These are phyloP conservation scores for Thielaviopsis cerberus DNA, from an alignment of 2,329 filamentous ascomycete genomes.

Conservation along the genomic window DNA sequence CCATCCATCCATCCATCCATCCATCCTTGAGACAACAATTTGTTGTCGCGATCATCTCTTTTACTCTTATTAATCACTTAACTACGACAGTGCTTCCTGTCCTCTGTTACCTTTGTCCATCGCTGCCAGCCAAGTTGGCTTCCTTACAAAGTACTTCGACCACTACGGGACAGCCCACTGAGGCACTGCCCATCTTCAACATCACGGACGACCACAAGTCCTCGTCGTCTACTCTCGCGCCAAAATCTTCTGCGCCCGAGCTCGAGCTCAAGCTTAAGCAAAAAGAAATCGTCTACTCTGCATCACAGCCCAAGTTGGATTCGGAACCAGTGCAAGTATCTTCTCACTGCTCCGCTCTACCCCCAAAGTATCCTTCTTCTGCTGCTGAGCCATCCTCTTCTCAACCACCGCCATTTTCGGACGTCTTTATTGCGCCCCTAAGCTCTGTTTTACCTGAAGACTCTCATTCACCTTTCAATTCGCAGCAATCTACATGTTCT, in stretches of 20 bases:
- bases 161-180: slow-evolving; percentile 7
- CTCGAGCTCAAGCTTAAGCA: slow-evolving; percentile 4
- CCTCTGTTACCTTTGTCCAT: not conserved
- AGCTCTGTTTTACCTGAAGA: slow-evolving; percentile 18
- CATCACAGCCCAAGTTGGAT: not conserved
- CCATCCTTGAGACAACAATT: not conserved
- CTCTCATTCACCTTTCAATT: not conserved
- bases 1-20: not conserved
- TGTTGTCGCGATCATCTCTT: not conserved
- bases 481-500: not conserved
- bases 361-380: slow-evolving; percentile 40
- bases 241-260: slow-evolving; percentile 3
- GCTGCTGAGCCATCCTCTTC: slow-evolving; percentile 34
- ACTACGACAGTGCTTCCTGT: not conserved
- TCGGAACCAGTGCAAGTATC: slow-evolving; percentile 1
- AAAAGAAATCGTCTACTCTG: not conserved
- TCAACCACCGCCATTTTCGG: slow-evolving; percentile 38
- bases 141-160: slow-evolving; percentile 6
- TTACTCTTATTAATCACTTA: not conserved
- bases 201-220: not conserved
- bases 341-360: slow-evolving; percentile 22
- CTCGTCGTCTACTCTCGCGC: slow-evolving; percentile 1
- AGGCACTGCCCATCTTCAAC: slow-evolving; percentile 9
- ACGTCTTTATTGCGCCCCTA: slow-evolving; percentile 28
- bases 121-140: slow-evolving; percentile 27